Evolutionary conservation across 805 yeast species (phyloP), one percentile per base, ranked within the genome.

Genomic region (Ogataea nonfermentans): DNA sequence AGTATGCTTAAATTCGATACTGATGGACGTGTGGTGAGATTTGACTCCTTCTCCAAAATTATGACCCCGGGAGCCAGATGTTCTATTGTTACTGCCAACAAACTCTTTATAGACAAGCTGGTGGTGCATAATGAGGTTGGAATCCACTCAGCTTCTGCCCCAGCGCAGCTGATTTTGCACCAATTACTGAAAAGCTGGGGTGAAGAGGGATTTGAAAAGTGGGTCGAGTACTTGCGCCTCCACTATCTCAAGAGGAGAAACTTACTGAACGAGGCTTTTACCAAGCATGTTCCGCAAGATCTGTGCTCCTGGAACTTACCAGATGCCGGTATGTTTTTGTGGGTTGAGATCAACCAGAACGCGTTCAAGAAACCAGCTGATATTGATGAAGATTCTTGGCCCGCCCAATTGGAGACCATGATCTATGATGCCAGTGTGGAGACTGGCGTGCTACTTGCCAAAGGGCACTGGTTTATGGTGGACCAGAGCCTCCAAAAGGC

Each of bases 11-110:
- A 79, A n/a, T 55, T 82, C 39, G 95, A 86, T 61, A 67, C 68
- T 15, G 89, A 83, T 38, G 95, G 95, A 34, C 72, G 93, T 49
- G 93, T 86, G 11, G 57, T 85, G 32, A 70, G 95, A 47, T 70
- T 85, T 44, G 95, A 85, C 52, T 81, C 91, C 4, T 80, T 85
- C 55, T 84, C 91, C 29, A 85, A 85, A 62, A 80, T 80, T 35
- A 64, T 84, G 41, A 88, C 87, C 11, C 95, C 95, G 2, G 95
- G 95, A 37, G 59, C 77, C 24, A 71, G 95, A 56, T 60, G 80
- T 32, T 89, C 93, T 9, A 81, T 87, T 79, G 68, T 85, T 43
- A 78, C 81, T 9, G 86, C 79, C 17, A 87, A 84, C 61, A 68
- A 69, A 16, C 49, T 49, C 2, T 67, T 84, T 28, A 61, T 79